phyloP scores from a whole-genome alignment of 192 early-diverging fungal species.

The Backusella mclennaniae region DNA sequence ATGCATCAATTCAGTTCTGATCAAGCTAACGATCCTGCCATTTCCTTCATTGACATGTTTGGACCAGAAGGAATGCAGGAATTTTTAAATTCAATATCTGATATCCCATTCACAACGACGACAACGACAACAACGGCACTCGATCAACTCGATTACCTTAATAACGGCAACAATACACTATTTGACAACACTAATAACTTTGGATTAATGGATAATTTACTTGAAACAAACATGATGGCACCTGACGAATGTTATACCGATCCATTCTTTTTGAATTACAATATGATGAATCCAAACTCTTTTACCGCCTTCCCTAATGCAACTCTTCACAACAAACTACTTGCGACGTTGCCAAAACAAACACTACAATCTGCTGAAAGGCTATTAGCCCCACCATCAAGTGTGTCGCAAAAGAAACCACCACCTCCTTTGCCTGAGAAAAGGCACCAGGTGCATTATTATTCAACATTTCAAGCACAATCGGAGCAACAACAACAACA shows the following conservation, averaged over 20 bases:
- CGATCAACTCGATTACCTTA: constrained; percentile 1
- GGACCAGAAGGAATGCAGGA: constrained; percentile 19
- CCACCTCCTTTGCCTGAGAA: background rate
- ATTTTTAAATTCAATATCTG: constrained; percentile 14
- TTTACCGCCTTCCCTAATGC: constrained; percentile 3
- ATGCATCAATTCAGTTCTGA: constrained; percentile 40
- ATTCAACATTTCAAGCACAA: constrained; percentile 1
- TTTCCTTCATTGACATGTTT: constrained; percentile 27
- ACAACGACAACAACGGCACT: constrained; percentile 7
- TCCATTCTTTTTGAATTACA: background rate
- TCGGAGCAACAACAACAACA: background rate
- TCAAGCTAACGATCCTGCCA: constrained; percentile 31
- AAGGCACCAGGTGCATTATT: background rate
- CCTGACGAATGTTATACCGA: background rate
- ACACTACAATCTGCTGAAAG: constrained; percentile 19
- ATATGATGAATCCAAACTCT: background rate
- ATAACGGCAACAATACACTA: background rate
- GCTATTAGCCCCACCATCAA: background rate
- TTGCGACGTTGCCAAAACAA: constrained; percentile 14
- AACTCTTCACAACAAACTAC: constrained; percentile 20
- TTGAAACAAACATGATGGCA: background rate
- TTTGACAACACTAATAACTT: background rate
- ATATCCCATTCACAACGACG: background rate
- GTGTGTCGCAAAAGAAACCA: background rate
- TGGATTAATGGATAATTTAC: background rate